phyloP scores from a whole-genome alignment of 148 eudicot genomes.

The Vaccinium corymbosum region DNA sequence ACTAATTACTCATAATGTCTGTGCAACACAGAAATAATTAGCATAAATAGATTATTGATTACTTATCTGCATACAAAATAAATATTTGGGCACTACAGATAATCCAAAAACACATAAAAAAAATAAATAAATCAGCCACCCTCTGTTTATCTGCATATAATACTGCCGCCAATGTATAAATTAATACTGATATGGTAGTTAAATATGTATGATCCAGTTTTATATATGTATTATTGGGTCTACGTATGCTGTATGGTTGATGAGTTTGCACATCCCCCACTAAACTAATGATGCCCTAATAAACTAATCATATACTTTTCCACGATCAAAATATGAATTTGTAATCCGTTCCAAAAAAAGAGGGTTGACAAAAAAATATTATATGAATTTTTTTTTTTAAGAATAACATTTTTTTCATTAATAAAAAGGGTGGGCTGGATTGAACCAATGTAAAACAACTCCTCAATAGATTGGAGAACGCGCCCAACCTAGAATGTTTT shows the following conservation, averaged over 20 bases:
- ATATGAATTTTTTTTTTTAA: background rate
- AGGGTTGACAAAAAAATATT: background rate
- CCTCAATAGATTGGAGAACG: no score
- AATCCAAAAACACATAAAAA: background rate
- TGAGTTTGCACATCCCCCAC: background rate
- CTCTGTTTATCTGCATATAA: background rate
- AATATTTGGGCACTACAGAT: background rate
- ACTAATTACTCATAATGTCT: background rate
- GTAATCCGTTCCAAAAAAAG: background rate
- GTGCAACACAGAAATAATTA: background rate
- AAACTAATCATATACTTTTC: background rate
- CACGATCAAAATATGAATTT: background rate
- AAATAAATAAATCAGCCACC: background rate
- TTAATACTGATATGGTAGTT: background rate
- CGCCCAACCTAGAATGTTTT: no score
- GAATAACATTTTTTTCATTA: no score
- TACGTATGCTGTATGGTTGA: background rate
- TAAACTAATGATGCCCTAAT: background rate
- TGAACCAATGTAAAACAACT: no score
- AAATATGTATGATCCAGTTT: background rate
- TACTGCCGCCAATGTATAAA: background rate
- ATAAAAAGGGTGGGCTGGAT: no score
- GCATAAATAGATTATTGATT: no score
- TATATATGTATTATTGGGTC: background rate
- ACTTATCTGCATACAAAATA: background rate